A percentile compares a stretch with the other conserved stretches of the same genome.
Conservation (phyloP, 108 stramenopile species). For the Fragilariopsis cylindrus region DNA sequence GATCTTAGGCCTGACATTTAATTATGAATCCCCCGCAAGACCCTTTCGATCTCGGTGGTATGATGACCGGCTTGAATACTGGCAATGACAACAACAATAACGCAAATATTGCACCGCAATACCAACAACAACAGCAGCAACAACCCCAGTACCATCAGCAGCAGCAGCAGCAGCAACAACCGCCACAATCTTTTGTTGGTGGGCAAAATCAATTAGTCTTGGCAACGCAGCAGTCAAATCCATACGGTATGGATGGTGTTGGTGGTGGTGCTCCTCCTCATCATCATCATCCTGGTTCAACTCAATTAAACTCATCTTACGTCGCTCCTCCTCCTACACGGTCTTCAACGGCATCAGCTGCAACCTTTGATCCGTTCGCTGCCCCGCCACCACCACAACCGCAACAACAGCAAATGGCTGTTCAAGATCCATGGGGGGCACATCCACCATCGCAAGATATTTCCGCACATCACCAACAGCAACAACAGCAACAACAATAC, state of each 20-base stretch:
- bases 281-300: constrained; percentile 7
- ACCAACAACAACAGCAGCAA: not conserved
- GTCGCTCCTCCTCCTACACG: constrained; percentile 19
- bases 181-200: constrained; percentile 15
- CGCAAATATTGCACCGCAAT: not conserved
- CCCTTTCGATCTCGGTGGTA: not conserved
- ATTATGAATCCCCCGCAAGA: too few relatives aligned
- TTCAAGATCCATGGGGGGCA: constrained; percentile 20
- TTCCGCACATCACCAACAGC: not conserved
- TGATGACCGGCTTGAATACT: not conserved
- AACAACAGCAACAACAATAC: constrained; percentile 8
- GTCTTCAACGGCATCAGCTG: constrained; percentile 14
- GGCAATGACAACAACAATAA: not conserved
- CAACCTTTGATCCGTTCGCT: constrained; percentile 35
- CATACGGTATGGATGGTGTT: constrained; percentile 20
- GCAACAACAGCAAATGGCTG: constrained; percentile 22
- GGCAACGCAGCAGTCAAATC: constrained; percentile 43
- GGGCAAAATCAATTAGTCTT: constrained; percentile 40
- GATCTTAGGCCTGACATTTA: too few relatives aligned
- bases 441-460: not conserved
- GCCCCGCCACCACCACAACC: constrained; percentile 33
- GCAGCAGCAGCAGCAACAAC: constrained; percentile 30
- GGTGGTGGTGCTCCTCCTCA: constrained; percentile 18
- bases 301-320: constrained; percentile 11
- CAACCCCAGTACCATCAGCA: constrained; percentile 33